Percentiles rank a stretch among this genome's conserved stretches.
These are phyloP conservation scores for Plasmopara viticola DNA, from an alignment of 352 stramenopile species.

Conservation along the genomic window DNA sequence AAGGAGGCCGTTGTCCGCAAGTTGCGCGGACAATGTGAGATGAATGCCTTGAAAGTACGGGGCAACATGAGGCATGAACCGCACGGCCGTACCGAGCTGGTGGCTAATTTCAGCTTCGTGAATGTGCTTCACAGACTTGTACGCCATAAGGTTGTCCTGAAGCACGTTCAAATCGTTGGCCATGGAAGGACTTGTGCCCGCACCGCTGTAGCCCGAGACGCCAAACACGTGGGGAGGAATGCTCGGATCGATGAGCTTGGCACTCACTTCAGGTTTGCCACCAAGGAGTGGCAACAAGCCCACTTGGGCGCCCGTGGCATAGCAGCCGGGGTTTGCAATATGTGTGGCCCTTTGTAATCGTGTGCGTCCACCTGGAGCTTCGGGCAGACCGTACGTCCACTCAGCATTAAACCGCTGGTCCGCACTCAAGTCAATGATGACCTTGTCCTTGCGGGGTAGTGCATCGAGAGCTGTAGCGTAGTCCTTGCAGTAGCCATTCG, in stretches of 20 bases:
- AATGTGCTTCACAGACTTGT: slow-evolving; percentile 89
- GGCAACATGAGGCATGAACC: slow-evolving; percentile 92
- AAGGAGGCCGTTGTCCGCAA: slow-evolving; percentile 44
- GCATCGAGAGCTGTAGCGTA: slow-evolving; percentile 66
- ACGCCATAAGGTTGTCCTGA: slow-evolving; percentile 84
- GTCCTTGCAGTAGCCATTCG: slow-evolving; percentile 81
- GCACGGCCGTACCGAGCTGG: slow-evolving; percentile 74
- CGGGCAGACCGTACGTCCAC: slow-evolving; percentile 83
- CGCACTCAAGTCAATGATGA: slow-evolving; percentile 84
- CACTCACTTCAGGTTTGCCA: slow-evolving; percentile 46
- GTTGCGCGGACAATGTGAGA: slow-evolving; percentile 78
- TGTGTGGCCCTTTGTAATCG: slow-evolving; percentile 58
- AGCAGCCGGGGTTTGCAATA: slow-evolving; percentile 87
- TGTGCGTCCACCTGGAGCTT: slow-evolving; percentile 57
- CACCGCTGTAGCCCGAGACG: slow-evolving; percentile 86
- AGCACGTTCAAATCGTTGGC: slow-evolving; percentile 80
- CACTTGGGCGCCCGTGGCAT: slow-evolving; percentile 77
- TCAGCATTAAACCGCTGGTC: slow-evolving; percentile 84
- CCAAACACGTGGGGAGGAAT: slow-evolving; percentile 82
- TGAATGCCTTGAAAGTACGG: slow-evolving; percentile 93
- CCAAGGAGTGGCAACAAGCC: slow-evolving; percentile 75
- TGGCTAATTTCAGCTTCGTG: slow-evolving; percentile 84
- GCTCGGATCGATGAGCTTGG: slow-evolving; percentile 44
- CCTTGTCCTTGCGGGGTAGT: slow-evolving; percentile 62
- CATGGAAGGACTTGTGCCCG: slow-evolving; percentile 71